These are phyloP conservation scores for Eucalyptus shirleyi DNA, from an alignment of 345 rosid species.

Conservation along the genomic window DNA sequence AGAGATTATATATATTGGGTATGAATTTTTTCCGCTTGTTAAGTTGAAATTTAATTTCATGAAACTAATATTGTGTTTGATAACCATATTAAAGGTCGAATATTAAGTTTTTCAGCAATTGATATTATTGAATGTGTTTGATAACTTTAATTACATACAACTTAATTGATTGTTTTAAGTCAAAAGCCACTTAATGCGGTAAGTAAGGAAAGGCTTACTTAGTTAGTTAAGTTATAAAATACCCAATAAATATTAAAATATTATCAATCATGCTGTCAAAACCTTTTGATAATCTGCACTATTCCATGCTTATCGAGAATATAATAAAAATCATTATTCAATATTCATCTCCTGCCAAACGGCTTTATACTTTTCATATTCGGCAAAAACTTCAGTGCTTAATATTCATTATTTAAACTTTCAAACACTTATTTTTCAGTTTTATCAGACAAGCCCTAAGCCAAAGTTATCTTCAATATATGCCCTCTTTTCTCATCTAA, in stretches of 20 bases:
- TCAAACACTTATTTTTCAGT: background rate
- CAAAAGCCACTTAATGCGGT: background rate
- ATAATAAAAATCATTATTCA: background rate
- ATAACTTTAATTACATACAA: background rate
- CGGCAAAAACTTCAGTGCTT: background rate
- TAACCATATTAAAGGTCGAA: background rate
- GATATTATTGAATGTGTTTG: background rate
- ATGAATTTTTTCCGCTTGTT: too few relatives aligned
- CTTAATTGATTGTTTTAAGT: background rate
- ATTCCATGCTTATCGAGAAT: background rate
- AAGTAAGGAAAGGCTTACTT: background rate
- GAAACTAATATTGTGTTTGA: background rate
- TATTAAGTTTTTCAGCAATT: background rate
- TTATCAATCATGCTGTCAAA: background rate
- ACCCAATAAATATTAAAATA: background rate
- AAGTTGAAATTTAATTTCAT: background rate
- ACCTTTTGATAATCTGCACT: background rate
- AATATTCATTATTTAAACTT: background rate
- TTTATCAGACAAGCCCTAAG: background rate
- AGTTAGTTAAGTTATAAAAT: background rate
- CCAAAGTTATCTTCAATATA: background rate
- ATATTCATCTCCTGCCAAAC: background rate
- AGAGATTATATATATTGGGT: fast-evolving
- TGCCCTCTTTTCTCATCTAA: background rate
- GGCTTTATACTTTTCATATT: background rate